Conservation (phyloP, 805 yeast species). For the Citeromyces matritensis region DNA sequence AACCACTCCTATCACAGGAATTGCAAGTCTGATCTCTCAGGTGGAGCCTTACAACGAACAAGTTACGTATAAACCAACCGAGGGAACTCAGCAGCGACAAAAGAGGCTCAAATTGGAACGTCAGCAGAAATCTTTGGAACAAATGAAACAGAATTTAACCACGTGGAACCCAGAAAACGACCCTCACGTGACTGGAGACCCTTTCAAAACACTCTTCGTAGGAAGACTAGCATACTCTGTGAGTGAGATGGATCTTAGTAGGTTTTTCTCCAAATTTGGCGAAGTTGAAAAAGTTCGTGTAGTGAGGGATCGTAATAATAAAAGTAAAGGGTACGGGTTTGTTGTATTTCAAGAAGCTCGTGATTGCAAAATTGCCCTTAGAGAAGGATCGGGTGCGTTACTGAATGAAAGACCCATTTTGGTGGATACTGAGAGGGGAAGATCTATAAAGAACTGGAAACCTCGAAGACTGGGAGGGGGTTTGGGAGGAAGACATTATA, state of each 20-base stretch:
- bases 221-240: slow-evolving; percentile 52
- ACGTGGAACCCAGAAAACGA: slow-evolving; percentile 45
- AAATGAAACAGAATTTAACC: slow-evolving; percentile 17
- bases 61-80: slow-evolving; percentile 13
- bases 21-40: slow-evolving; percentile 17
- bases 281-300: slow-evolving; percentile 46
- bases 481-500: slow-evolving; percentile 63
- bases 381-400: slow-evolving; percentile 37
- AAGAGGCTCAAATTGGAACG: slow-evolving; percentile 12
- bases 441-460: slow-evolving; percentile 50
- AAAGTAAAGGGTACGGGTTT: slow-evolving; percentile 76
- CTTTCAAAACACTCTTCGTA: slow-evolving; percentile 65
- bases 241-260: slow-evolving; percentile 55
- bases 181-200: slow-evolving; percentile 50
- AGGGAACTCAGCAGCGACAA: slow-evolving; percentile 14
- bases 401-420: slow-evolving; percentile 38
- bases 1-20: slow-evolving; percentile 30
- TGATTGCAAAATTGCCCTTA: slow-evolving; percentile 48
- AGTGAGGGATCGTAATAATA: slow-evolving; percentile 34
- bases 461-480: slow-evolving; percentile 85
- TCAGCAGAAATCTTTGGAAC: slow-evolving; percentile 8
- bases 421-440: slow-evolving; percentile 63
- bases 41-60: slow-evolving; percentile 15
- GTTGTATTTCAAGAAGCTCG: slow-evolving; percentile 47
- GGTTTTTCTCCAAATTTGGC: slow-evolving; percentile 51